Conservation (phyloP, 2,329 filamentous ascomycete genomes). For the Stemphylium vesicarium region DNA sequence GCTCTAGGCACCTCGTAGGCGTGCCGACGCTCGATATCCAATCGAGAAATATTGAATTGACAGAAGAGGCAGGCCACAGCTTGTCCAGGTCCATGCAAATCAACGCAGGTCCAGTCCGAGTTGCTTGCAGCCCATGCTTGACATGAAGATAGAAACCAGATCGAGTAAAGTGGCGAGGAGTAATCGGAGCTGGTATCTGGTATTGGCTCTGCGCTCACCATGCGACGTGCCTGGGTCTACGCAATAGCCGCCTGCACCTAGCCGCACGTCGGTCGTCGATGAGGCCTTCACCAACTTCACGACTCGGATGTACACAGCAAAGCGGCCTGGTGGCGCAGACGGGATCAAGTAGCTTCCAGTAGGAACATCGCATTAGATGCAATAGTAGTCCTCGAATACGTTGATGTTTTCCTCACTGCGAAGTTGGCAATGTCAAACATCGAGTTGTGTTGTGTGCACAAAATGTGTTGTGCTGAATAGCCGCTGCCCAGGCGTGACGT, state of each 20-base stretch:
- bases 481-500: constrained; percentile 7
- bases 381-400: background rate
- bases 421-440: background rate
- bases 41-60: constrained; percentile 7
- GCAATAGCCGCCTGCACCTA: constrained; percentile 15
- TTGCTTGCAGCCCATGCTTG: background rate
- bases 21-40: constrained; percentile 22
- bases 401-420: background rate
- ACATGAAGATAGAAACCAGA: constrained; percentile 13
- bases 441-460: background rate
- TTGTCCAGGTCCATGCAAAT: constrained; percentile 18
- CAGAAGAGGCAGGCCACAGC: constrained; percentile 8
- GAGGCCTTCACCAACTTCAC: constrained; percentile 1
- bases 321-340: background rate
- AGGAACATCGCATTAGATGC: background rate
- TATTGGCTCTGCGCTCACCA: constrained; percentile 21
- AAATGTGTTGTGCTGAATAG: background rate
- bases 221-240: constrained; percentile 6
- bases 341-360: background rate
- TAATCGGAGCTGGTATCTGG: constrained; percentile 6
- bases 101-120: background rate
- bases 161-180: constrained; percentile 13
- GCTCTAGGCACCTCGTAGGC: constrained; percentile 20
- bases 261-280: constrained; percentile 7
- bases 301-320: background rate